Base-by-base conservation (phyloP, 2,329 filamentous ascomycete genomes). In the Dactylellina cionopaga region DNA sequence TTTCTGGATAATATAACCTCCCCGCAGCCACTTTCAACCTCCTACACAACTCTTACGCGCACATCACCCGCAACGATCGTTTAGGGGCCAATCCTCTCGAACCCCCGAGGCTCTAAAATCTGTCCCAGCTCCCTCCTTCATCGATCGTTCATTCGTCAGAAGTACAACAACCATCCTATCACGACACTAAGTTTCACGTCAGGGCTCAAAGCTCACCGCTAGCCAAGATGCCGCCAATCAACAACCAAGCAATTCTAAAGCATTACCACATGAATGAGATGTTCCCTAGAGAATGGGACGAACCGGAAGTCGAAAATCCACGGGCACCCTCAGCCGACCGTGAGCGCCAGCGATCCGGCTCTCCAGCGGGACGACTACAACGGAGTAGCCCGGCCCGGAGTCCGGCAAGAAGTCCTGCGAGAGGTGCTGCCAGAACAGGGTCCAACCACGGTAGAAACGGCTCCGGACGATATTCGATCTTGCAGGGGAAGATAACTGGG, bases 261-360 rank as follows among this genome's bases (percentile, higher is more conserved):
- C 65, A 77, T 60, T 78, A 78, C 46, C 75, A 75, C 4, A 75
- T 78, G 29, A 75, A 77, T 27, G 75, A 77, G 27, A 74, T 76
- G 29, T 78, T 76, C 56, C 76, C 76, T n/a, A 54, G 59, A 22
- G 39, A 75, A 37, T 78, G 76, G 76, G 75, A 76, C 1, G 76
- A 78, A 56, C 76, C 54, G 7, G 69, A 74, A 49, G 31, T 52
- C 29, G 68, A 58, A 24, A 44, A 52, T 9, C 39, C 54, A 54
- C 54, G 60, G 22, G 37, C 46, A 25, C 27, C 54, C 11, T 43
- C 66, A 3, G 27, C 51, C 24, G 59, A 63, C 49, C 47, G 51
- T 31, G 59, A 70, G n/a, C 56, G 56, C 33, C 24, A 41, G 29
- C 58, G 59, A 24, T 73, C 62, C 11, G 59, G 52, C 4, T 74